Base-by-base conservation (phyloP, 352 stramenopile species). In the Pythium pyrilobum region DNA sequence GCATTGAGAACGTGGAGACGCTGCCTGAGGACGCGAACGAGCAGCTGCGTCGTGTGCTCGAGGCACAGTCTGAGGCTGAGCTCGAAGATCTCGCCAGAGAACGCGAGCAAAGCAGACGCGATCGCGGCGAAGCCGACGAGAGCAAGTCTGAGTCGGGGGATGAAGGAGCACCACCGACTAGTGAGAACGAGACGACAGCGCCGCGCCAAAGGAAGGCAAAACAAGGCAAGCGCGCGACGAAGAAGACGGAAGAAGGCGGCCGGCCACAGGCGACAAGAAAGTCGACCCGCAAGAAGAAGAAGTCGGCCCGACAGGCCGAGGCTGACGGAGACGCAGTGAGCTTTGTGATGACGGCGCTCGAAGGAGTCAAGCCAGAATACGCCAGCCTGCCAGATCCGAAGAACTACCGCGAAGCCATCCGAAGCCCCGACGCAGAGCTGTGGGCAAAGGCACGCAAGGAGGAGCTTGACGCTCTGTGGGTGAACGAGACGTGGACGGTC, bases 1-100 rank as follows among this genome's bases (percentile, higher is more conserved):
- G 58, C 44, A 20, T 69, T 18, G 16, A 38, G 2, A 48, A 57
- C 5, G 9, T 69, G 0, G 52, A 61, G 15, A 66, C 56, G 12
- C 46, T 69, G 11, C 31, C 44, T 1, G 39, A 45, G 0, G 20
- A 54, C 15, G 45, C 29, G 0, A 66, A 69, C 53, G 27, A 60
- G 20, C 6, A 61, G 29, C 32, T 68, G 5, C 20, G 41, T 18
- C 34, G 36, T 16, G 29, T 31, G 21, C 45, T 62, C 5, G 16
- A 49, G 28, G 6, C 0, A 1, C 37, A 54, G 29, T 46, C 43
- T 0, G 46, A 63, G 2, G 46, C 18, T 2, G 40, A 56, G 13
- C 39, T 63, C 1, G 55, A 44, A 34, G 46, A 56, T 7, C 40
- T 63, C 12, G 55, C 55, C 4, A 12, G 8, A 12, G 33, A 40